Percentiles rank a stretch among this genome's conserved stretches.
Evolutionary conservation across 345 rosid genomes (phyloP).

Genomic region (Triadica sebifera): DNA sequence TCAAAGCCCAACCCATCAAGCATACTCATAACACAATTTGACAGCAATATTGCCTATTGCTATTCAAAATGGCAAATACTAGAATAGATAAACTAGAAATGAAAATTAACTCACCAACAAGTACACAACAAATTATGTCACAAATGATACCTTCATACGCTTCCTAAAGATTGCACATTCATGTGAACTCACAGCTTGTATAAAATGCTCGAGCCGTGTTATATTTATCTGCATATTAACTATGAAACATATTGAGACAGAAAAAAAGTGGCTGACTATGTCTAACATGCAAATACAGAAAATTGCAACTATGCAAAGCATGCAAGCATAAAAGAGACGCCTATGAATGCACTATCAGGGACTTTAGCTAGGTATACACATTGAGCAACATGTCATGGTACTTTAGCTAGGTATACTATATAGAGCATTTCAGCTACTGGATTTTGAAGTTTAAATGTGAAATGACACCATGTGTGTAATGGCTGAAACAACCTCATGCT

Average conservation of each 20-base stretch:
- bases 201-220: constrained; percentile 25
- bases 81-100: neutral
- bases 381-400: no score
- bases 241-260: neutral
- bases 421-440: no score
- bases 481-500: no score
- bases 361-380: no score
- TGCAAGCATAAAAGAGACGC: neutral
- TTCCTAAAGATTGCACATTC: constrained; percentile 14
- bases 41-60: neutral
- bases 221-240: constrained; percentile 24
- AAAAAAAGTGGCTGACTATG: neutral
- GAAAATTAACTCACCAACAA: neutral
- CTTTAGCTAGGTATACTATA: no score
- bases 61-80: neutral
- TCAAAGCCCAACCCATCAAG: neutral
- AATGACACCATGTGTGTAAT: no score
- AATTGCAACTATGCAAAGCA: neutral
- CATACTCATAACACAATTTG: neutral
- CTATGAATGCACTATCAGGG: neutral
- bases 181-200: constrained; percentile 20
- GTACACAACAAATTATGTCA: neutral
- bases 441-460: no score
- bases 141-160: constrained; percentile 12
- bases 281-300: neutral